Evolutionary conservation across 1,284 basidiomycete genomes (phyloP), one percentile per base, ranked within the genome.

Genomic region (Marasmius sp.): DNA sequence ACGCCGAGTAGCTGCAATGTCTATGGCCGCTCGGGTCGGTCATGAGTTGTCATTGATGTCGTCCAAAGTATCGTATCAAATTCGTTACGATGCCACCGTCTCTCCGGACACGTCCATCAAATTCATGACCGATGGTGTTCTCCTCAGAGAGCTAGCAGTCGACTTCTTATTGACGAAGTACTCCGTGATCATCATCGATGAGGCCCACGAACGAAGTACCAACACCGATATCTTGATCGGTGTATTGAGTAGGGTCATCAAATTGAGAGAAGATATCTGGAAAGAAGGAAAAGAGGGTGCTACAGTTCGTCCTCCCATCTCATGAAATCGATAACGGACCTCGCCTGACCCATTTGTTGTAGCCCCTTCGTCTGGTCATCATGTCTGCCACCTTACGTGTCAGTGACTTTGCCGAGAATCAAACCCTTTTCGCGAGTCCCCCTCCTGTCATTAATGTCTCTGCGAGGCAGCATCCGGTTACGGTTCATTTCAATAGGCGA

Each of bases 71-170:
- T 96, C 97, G 0, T 95, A 99, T 75, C 96, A 98, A 75, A 97
- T 99, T 65, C 92, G 97, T 61, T 99, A 99, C 74, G 97, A 98
- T 65, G 93, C 94, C 0, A 98, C 94, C 0, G 91, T 95, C 0
- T 94, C 94, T 2, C 82, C 93, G 0, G 83, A 88, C 27, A 99
- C 97, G 0, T 88, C 88, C 7, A 95, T 99, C 80, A 98, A 99
- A 76, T 99, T 99, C 81, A 99, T 99, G 97, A 99, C 97, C 1
- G 97, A 99, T 70, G 97, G 97, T 81, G 95, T 99, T 14, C 79
- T 99, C 27, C 81, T 99, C 11, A 89, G 97, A 61, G 97, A 99
- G 75, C 82, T 99, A 22, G 91, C 94, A 0, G 87, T 85, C 14
- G 97, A 99, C 72, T 97, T 99, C 72, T 75, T 98, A 37, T 81